These are phyloP conservation scores for Yamadazyma takamatsuzukensis DNA, from an alignment of 805 yeast species.

Conservation along the genomic window DNA sequence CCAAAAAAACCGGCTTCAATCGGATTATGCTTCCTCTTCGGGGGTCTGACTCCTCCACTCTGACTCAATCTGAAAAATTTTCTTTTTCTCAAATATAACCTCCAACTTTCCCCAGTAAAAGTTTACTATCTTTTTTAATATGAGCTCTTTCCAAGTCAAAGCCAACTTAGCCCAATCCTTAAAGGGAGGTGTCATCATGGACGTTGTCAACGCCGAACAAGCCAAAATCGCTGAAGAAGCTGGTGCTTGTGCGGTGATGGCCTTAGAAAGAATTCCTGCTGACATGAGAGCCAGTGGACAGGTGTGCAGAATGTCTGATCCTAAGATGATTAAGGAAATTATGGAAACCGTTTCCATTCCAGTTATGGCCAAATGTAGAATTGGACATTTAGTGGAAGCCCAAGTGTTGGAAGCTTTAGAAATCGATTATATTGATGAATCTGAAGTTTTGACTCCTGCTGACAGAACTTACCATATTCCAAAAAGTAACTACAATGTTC, in stretches of 20 bases:
- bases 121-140: no score
- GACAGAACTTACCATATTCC: slow-evolving; percentile 63
- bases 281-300: slow-evolving; percentile 80
- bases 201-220: slow-evolving; percentile 76
- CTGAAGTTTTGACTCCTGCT: slow-evolving; percentile 82
- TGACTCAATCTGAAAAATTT: no score
- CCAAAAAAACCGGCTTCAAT: no score
- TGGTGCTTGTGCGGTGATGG: slow-evolving; percentile 91
- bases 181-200: slow-evolving; percentile 74
- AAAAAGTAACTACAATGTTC: slow-evolving; percentile 59
- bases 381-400: slow-evolving; percentile 82
- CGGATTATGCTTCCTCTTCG: no score
- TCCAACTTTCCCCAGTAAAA: no score
- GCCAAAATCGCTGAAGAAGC: slow-evolving; percentile 77
- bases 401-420: slow-evolving; percentile 69
- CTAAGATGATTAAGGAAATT: slow-evolving; percentile 70
- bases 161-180: slow-evolving; percentile 85
- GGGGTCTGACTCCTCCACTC: no score
- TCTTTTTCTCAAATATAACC: no score
- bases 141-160: slow-evolving; percentile 57
- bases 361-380: slow-evolving; percentile 84
- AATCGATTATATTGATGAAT: slow-evolving; percentile 79
- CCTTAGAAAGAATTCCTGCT: slow-evolving; percentile 79
- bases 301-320: slow-evolving; percentile 85
- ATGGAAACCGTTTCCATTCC: slow-evolving; percentile 69